These are phyloP conservation scores for Lactarius hatsudake DNA, from an alignment of 768 basidiomycete genomes.

Conservation along the genomic window DNA sequence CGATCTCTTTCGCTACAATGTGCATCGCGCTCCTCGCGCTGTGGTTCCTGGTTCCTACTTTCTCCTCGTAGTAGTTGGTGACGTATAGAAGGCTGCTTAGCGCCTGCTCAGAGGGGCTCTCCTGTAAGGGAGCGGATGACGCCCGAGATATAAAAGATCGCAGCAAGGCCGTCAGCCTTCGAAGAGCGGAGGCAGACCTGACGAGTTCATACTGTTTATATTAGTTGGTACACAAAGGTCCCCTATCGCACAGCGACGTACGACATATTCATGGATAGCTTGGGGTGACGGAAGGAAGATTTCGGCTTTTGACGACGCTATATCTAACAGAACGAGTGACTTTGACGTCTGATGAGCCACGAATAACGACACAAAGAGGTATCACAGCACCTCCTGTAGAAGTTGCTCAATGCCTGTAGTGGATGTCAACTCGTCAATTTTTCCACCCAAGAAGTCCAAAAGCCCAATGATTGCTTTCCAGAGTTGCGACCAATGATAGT, in stretches of 20 bases:
- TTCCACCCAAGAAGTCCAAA: conserved; percentile 54
- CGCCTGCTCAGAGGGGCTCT: conserved; percentile 37
- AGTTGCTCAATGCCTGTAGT: conserved; percentile 54
- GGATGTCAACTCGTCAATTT: conserved; percentile 49
- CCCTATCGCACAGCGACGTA: conserved; percentile 36
- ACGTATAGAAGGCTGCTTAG: conserved; percentile 44
- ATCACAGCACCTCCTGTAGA: conserved; percentile 48
- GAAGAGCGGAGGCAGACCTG: conserved; percentile 48
- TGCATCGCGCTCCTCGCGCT: conserved; percentile 57
- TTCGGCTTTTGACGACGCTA: conserved; percentile 52
- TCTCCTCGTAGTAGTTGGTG: conserved; percentile 53
- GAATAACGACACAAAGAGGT: background rate
- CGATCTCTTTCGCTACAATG: conserved; percentile 58
- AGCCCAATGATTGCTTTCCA: conserved; percentile 58
- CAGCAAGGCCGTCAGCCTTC: conserved; percentile 47
- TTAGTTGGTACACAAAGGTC: conserved; percentile 1
- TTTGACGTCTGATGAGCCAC: conserved; percentile 26
- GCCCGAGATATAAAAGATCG: conserved; percentile 30
- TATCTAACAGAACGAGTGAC: conserved; percentile 54
- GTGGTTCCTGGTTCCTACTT: conserved; percentile 43
- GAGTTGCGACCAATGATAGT: conserved; percentile 63
- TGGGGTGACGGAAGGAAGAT: conserved; percentile 50
- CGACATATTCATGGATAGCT: conserved; percentile 59
- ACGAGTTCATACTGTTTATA: conserved; percentile 59
- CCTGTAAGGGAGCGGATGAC: conserved; percentile 32